A percentile compares a stretch with the other conserved stretches of the same genome.
phyloP scores from a whole-genome alignment of 768 basidiomycete species.

The Plicaturopsis crispa region DNA sequence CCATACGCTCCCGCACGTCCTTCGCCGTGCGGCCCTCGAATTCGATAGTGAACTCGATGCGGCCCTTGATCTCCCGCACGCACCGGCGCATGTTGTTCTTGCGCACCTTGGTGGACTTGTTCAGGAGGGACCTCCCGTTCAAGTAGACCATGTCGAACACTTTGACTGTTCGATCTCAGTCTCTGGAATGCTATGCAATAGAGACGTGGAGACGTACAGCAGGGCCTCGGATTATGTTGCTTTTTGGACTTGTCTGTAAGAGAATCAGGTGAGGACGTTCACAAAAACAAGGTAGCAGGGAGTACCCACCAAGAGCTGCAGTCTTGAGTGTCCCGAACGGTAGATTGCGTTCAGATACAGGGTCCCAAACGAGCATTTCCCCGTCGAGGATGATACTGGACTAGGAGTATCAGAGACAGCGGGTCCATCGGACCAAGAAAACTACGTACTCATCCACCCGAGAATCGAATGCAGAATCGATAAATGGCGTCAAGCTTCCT shows the following conservation, averaged over 20 bases:
- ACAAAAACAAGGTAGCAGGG: neutral
- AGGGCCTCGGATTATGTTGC: constrained; percentile 75
- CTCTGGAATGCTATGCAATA: too few species aligned
- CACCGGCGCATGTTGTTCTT: constrained; percentile 71
- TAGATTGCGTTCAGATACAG: constrained; percentile 75
- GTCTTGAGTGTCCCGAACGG: constrained; percentile 95
- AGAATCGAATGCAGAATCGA: constrained; percentile 67
- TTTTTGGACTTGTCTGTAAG: constrained; percentile 60
- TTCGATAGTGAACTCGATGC: constrained; percentile 73
- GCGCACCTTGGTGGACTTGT: constrained; percentile 64
- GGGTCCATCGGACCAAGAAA: neutral
- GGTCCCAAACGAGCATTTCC: constrained; percentile 99
- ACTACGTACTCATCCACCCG: constrained; percentile 71
- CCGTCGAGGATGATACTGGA: constrained; percentile 88
- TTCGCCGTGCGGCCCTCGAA: constrained; percentile 70
- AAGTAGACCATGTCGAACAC: constrained; percentile 91
- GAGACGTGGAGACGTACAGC: constrained; percentile 66
- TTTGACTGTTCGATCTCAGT: too few species aligned
- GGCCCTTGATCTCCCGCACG: constrained; percentile 62
- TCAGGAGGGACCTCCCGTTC: constrained; percentile 73
- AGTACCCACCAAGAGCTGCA: constrained; percentile 65
- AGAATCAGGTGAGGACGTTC: constrained; percentile 1
- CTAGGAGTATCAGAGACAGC: neutral
- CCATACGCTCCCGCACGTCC: constrained; percentile 76
- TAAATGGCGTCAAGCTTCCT: constrained; percentile 86